Evolutionary conservation across 805 yeast genomes (phyloP).

Genomic region (Candida golubevii): DNA sequence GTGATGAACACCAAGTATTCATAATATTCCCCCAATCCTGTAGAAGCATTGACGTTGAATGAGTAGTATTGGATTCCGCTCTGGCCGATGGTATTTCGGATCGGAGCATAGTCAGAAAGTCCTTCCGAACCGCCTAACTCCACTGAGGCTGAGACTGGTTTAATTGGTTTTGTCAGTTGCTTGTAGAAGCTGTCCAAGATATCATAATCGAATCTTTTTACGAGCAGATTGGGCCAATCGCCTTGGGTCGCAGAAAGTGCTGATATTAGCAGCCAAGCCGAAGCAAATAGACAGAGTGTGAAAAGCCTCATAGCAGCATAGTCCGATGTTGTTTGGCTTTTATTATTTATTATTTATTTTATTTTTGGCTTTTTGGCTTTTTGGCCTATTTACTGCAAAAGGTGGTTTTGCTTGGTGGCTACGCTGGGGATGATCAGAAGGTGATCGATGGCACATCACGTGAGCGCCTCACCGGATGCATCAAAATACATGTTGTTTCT

Average conservation of each 20-base stretch:
- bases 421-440: no score
- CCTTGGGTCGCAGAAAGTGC: background rate
- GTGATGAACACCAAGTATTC: slow-evolving; percentile 47
- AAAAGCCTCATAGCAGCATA: no score
- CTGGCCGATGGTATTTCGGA: slow-evolving; percentile 30
- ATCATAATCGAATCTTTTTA: background rate
- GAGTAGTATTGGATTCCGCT: slow-evolving; percentile 40
- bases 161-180: background rate
- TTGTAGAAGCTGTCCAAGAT: background rate
- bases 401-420: no score
- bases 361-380: no score
- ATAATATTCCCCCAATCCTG: slow-evolving; percentile 43
- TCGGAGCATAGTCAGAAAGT: slow-evolving; percentile 36
- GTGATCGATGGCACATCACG: no score
- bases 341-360: no score
- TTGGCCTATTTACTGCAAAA: no score
- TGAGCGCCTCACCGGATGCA: no score
- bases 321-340: no score
- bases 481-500: no score
- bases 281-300: no score
- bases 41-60: slow-evolving; percentile 41
- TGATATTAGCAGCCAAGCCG: no score
- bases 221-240: background rate
- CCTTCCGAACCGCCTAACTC: slow-evolving; percentile 19
- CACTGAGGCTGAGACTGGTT: background rate